phyloP scores from a whole-genome alignment of 148 eudicot species.

The Diospyros kaki region DNA sequence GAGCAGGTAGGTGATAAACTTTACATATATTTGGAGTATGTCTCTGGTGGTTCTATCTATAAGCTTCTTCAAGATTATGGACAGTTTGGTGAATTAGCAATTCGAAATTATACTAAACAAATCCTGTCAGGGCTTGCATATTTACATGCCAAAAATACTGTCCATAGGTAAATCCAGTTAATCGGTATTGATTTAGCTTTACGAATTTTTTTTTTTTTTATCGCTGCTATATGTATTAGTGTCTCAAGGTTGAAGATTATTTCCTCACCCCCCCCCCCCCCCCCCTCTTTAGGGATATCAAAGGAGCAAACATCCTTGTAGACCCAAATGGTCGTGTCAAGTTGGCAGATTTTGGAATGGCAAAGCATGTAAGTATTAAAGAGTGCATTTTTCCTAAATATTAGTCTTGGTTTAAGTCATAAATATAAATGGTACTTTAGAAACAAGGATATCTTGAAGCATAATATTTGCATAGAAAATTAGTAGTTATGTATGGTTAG shows the following conservation, averaged over 20 bases:
- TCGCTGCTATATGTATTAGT: background rate
- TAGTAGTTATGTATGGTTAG: too few species aligned
- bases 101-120: conserved; percentile 89
- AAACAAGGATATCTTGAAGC: too few species aligned
- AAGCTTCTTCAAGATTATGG: conserved; percentile 97
- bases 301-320: conserved; percentile 98
- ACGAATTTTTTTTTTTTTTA: conserved; percentile 5
- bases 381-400: background rate
- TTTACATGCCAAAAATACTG: conserved; percentile 80
- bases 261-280: conserved; percentile 13
- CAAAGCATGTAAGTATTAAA: conserved; percentile 81
- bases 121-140: conserved; percentile 93
- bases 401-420: too few species aligned
- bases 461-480: too few species aligned
- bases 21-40: conserved; percentile 94
- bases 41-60: conserved; percentile 95
- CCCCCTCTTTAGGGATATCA: conserved; percentile 70
- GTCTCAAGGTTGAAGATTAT: background rate
- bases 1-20: conserved; percentile 82
- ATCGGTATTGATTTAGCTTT: background rate
- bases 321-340: conserved; percentile 93
- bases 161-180: conserved; percentile 63
- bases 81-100: conserved; percentile 77
- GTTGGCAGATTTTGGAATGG: conserved; percentile 99
- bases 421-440: too few species aligned